A percentile compares a stretch with the other conserved stretches of the same genome.
Evolutionary conservation across 345 rosid genomes (phyloP).

Genomic region (Eucalyptus marginata): DNA sequence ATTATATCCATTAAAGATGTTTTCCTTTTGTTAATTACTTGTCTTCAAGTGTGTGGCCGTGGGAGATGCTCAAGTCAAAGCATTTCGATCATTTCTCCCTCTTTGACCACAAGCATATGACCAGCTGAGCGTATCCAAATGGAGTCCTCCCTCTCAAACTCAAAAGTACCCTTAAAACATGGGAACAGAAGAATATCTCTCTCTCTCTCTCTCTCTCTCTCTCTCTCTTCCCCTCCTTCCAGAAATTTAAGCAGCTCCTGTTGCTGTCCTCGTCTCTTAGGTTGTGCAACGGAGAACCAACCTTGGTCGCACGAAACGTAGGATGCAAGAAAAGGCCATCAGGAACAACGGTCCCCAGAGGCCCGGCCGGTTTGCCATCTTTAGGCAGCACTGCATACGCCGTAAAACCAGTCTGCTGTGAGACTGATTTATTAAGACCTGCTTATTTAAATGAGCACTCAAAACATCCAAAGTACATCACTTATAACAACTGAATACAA

Average conservation of each 20-base stretch:
- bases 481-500: too few relatives aligned
- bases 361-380: too few relatives aligned
- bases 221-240: not conserved
- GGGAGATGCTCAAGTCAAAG: not conserved
- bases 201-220: too few relatives aligned
- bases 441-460: too few relatives aligned
- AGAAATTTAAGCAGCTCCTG: not conserved
- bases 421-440: too few relatives aligned
- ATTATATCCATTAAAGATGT: not conserved
- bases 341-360: too few relatives aligned
- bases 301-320: not conserved
- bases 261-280: not conserved
- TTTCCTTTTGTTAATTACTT: not conserved
- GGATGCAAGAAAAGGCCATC: not conserved
- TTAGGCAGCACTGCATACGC: too few relatives aligned
- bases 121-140: not conserved
- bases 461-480: too few relatives aligned
- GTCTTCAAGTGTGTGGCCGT: not conserved
- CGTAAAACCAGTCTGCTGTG: too few relatives aligned
- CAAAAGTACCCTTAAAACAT: too few relatives aligned
- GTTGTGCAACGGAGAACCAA: not conserved
- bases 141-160: not conserved
- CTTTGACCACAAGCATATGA: not conserved
- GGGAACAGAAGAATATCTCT: not conserved
- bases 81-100: too few relatives aligned